Evolutionary conservation across 345 rosid genomes (phyloP), one percentile per base, ranked within the genome.

Genomic region (Salix viminalis): DNA sequence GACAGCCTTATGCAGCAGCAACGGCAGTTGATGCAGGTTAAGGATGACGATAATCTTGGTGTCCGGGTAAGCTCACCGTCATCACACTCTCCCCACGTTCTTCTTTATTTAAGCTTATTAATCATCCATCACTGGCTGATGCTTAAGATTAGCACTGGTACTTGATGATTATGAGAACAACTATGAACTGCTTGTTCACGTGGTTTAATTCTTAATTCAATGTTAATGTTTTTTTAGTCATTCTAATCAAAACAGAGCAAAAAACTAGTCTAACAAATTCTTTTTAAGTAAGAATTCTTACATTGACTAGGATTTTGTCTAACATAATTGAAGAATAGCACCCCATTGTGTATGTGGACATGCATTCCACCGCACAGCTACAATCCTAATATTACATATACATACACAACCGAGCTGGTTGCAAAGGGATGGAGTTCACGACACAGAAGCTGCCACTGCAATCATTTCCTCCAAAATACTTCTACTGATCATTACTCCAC

Each of bases 371-470:
- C 94, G 0, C 85, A 85, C 80, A 92, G 89, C 74, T 89, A 79
- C 64, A 84, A 85, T 52, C 65, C 76, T 0, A 87, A 69, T 32
- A 73, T 82, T 1, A 65, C 78, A 11, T 89, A 8, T 1, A 65
- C 78, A 11, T 89, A 8, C 89, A 94, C 58, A 90, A 91, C 23
- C 75, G 65, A 65, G 65, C 83, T 26, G 87, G 88, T 7, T 81
- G 79, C 79, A 84, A 79, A 1, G 92, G 92, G 97, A 91, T 70
- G 97, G 92, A 21, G 89, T 90, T 85, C 97, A 90, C 75, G 86
- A 87, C 71, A 89, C 91, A 3, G 91, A 90, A 73, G 97, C 91
- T 15, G 91, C 93, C 24, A 90, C 89, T 79, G 83, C 82, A 4
- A 52, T 85, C 69, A 76, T 90, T 15, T 84, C 85, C 24, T 76